These are phyloP conservation scores for Diddensiella transvaalensis DNA, from an alignment of 805 yeast species.

Conservation along the genomic window DNA sequence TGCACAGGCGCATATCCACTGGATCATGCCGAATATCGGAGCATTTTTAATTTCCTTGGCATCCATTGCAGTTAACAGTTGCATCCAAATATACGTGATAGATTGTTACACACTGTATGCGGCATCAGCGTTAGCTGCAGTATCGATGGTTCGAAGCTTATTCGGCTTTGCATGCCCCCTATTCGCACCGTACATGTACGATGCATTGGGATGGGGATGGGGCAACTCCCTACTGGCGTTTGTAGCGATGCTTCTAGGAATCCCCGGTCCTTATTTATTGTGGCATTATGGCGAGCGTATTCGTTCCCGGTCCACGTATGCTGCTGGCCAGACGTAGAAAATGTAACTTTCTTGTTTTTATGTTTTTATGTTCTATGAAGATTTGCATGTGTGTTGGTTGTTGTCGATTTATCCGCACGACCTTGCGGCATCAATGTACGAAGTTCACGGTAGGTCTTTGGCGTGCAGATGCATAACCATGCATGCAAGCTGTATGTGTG, in stretches of 20 bases:
- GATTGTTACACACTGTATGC: conserved; percentile 66
- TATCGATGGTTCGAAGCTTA: conserved; percentile 58
- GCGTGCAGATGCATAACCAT: no score
- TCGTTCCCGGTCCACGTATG: conserved; percentile 45
- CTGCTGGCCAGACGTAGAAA: no score
- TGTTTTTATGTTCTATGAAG: no score
- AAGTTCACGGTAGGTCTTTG: no score
- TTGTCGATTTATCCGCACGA: no score
- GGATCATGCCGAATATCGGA: conserved; percentile 65
- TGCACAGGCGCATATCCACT: conserved; percentile 50
- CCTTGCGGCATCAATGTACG: no score
- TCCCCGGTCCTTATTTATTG: conserved; percentile 59
- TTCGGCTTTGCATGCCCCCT: conserved; percentile 70
- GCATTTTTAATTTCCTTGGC: conserved; percentile 56
- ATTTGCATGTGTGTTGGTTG: no score
- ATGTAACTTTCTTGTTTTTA: no score
- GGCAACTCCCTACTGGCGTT: conserved; percentile 61
- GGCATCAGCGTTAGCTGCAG: conserved; percentile 65
- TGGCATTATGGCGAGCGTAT: conserved; percentile 51
- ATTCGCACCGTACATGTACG: conserved; percentile 57
- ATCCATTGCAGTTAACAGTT: conserved; percentile 56
- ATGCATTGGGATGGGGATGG: conserved; percentile 61
- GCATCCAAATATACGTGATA: conserved; percentile 61
- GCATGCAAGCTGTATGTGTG: no score
- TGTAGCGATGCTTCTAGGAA: conserved; percentile 51